Percentiles rank a stretch among this genome's conserved stretches.
Conservation (phyloP, 495 filamentous ascomycete genomes). For the Amphirosellinia nigrospora region DNA sequence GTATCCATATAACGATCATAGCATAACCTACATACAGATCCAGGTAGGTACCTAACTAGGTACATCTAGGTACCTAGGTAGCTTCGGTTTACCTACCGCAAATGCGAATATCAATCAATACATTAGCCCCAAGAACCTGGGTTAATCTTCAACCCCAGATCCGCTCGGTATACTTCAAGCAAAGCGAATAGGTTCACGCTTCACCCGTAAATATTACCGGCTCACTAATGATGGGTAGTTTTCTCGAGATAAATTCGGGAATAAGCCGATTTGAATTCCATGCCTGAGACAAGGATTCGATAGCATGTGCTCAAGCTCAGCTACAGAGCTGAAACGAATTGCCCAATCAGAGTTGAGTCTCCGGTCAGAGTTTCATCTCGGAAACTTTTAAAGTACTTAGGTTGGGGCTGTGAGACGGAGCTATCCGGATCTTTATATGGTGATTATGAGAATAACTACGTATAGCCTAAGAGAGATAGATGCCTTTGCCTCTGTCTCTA, state of each 20-base stretch:
- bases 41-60: too few species aligned
- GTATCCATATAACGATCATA: not conserved
- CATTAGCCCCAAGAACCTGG: not conserved
- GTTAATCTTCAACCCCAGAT: too few species aligned
- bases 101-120: not conserved
- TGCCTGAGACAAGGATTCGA: not conserved
- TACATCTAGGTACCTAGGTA: not conserved
- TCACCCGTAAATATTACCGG: too few species aligned
- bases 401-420: not conserved
- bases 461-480: too few species aligned
- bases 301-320: conserved; percentile 3
- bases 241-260: not conserved
- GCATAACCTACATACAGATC: not conserved
- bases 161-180: not conserved
- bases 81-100: not conserved
- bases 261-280: not conserved
- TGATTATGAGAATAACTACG: too few species aligned
- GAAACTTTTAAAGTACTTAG: not conserved
- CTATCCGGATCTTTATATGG: too few species aligned
- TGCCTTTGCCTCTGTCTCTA: too few species aligned
- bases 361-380: not conserved
- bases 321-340: not conserved
- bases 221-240: not conserved
- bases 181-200: not conserved
- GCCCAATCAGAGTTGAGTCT: conserved; percentile 1